Evolutionary conservation across 305 asterid species (phyloP).

Genomic region (Nicotiana rustica): DNA sequence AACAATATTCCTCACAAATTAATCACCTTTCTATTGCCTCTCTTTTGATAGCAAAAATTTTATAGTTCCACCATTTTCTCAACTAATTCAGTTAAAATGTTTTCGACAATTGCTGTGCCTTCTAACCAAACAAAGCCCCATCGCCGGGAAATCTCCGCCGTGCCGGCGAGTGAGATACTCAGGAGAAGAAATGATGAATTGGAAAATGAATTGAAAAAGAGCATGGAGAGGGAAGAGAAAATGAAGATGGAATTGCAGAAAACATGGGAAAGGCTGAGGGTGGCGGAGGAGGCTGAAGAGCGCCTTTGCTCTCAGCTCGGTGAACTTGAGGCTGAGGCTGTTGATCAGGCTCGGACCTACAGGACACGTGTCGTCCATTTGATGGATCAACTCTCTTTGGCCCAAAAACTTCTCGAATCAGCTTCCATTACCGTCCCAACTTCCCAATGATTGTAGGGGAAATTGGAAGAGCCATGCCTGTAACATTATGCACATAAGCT

Average conservation of each 20-base stretch:
- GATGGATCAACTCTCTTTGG: conserved; percentile 57
- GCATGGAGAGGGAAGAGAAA: conserved; percentile 60
- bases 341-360: conserved; percentile 63
- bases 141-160: not conserved
- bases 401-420: conserved; percentile 41
- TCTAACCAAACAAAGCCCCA: conserved; percentile 1
- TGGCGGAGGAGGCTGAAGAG: conserved; percentile 93
- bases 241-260: conserved; percentile 58
- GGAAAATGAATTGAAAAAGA: conserved; percentile 43
- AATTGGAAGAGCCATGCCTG: not conserved
- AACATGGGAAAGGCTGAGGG: conserved; percentile 55
- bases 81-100: conserved; percentile 42
- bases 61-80: not conserved
- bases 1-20: not conserved
- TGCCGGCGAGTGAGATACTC: conserved; percentile 33
- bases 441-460: not conserved
- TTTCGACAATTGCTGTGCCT: conserved; percentile 47
- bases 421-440: not conserved
- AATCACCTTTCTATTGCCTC: not conserved
- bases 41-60: not conserved
- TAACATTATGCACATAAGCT: no score
- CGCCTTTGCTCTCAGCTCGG: conserved; percentile 82
- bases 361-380: conserved; percentile 46
- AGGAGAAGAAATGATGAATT: conserved; percentile 53
- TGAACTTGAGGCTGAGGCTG: conserved; percentile 85